phyloP scores from a whole-genome alignment of 2,329 filamentous ascomycete genomes.

The Diaporthe citri region DNA sequence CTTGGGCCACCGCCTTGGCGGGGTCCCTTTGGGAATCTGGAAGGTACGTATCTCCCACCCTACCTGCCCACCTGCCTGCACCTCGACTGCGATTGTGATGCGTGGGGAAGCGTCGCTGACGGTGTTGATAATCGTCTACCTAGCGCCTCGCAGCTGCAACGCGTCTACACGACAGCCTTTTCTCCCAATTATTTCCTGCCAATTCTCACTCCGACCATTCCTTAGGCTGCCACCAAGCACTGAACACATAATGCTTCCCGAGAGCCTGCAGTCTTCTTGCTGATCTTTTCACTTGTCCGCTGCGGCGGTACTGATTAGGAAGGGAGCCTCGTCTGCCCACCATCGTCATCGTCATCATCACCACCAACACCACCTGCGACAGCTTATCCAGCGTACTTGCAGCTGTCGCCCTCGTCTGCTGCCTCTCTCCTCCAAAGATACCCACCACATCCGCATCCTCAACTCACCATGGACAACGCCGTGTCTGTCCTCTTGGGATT shows the following conservation, averaged over 20 bases:
- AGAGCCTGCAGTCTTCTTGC: background rate
- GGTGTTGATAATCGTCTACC: background rate
- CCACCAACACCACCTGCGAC: background rate
- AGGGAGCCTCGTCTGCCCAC: background rate
- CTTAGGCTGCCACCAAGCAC: background rate
- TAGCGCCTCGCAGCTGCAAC: background rate
- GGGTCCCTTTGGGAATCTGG: constrained; percentile 4
- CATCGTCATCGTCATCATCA: background rate
- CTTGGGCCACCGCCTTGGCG: constrained; percentile 18
- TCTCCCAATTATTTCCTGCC: background rate
- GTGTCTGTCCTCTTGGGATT: constrained; percentile 57
- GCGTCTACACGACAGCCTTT: background rate
- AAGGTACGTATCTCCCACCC: background rate
- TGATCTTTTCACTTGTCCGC: constrained; percentile 3
- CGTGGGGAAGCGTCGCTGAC: background rate
- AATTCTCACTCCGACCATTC: background rate
- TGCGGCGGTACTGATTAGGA: constrained; percentile 27
- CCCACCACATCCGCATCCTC: background rate
- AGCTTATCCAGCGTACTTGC: background rate
- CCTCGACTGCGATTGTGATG: constrained; percentile 1
- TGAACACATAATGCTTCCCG: background rate
- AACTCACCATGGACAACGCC: constrained; percentile 52
- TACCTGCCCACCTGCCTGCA: background rate
- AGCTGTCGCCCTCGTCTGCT: background rate
- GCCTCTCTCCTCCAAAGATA: background rate